Conservation (phyloP, 2,329 filamentous ascomycete genomes). For the Scorias spongiosa region DNA sequence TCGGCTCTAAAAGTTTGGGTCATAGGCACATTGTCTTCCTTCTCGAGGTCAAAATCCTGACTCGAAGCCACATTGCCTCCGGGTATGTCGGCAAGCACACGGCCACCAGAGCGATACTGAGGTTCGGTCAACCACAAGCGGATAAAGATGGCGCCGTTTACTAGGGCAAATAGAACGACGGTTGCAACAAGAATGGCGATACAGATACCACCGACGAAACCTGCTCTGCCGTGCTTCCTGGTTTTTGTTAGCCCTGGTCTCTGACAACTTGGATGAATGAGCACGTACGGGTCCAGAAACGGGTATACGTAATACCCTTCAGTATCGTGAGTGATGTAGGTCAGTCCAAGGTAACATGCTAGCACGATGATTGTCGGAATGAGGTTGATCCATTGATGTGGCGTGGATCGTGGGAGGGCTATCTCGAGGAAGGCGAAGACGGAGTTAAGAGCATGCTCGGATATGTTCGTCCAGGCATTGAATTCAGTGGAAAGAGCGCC, state of each 20-base stretch:
- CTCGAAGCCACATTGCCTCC: too few relatives aligned
- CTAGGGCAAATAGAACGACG: slow-evolving; percentile 27
- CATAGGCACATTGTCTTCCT: too few relatives aligned
- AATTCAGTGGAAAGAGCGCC: slow-evolving; percentile 21
- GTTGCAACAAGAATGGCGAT: slow-evolving; percentile 31
- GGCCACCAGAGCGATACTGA: slow-evolving; percentile 10
- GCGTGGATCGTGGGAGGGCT: slow-evolving; percentile 47
- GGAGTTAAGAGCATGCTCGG: slow-evolving; percentile 61
- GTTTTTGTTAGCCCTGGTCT: background rate
- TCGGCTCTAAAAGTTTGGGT: too few relatives aligned
- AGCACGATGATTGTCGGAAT: slow-evolving; percentile 54
- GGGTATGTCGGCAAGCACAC: too few relatives aligned
- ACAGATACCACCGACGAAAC: slow-evolving; percentile 48
- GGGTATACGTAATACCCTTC: slow-evolving; percentile 62
- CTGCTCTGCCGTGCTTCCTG: slow-evolving; percentile 18
- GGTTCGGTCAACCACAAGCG: slow-evolving; percentile 30
- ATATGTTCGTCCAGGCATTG: slow-evolving; percentile 44
- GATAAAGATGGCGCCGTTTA: slow-evolving; percentile 24
- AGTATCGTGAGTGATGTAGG: slow-evolving; percentile 55
- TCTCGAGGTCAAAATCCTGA: too few relatives aligned
- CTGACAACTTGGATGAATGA: background rate
- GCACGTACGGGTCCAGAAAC: slow-evolving; percentile 50
- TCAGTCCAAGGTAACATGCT: slow-evolving; percentile 55
- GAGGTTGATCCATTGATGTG: slow-evolving; percentile 51
- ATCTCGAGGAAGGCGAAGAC: slow-evolving; percentile 64